Base-by-base conservation (phyloP, 2,329 filamentous ascomycete genomes). In the Taxawa tesnikishii region DNA sequence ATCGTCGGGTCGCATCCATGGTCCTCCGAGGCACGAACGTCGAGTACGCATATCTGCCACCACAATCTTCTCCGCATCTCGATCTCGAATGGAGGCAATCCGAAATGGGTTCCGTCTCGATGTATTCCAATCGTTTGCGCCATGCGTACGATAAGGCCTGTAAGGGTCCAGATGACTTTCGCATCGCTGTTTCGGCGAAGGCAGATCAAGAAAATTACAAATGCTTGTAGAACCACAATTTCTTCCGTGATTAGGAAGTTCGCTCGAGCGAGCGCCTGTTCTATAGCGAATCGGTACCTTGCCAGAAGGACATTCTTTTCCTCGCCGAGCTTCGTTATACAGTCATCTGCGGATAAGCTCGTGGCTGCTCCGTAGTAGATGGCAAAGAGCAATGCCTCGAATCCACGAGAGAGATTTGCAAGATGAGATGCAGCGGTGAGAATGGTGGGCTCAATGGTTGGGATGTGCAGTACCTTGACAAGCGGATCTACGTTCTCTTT, bases 401-500 rank as follows among this genome's bases (percentile, higher is more conserved):
- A 59, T 9, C 62, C 61, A 41, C 67, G 73, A 30, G 64, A 59
- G 2, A 84, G 60, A 18, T 62, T 70, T 26, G 72, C 64, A 12
- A 75, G 59, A 33, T 75, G 70, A 24, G 65, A 66, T 21, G 73
- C 65, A 2, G 76, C 65, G n/a, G 73, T 64, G 12, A 74, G 64
- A 23, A 84, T 65, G 1, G 72, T 60, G 16, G 67, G 65, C 36
- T 73, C 71, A 49, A 75, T 68, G 3, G 75, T 75, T 1, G 79
- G 80, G 0, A 79, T 61, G 48, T 87, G 81, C 6, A 84, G 48
- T 9, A 84, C 62, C 49, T 83, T 84, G 44, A 80, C 63, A 7
- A 84, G 53, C 0, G 79, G 76, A 44, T 85, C 78, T 6, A 85
- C 78, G 32, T 81, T 83, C 41, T 83, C 75, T 39, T 76, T 69